A percentile compares a stretch with the other conserved stretches of the same genome.
phyloP scores from a whole-genome alignment of 306 rosid species.

The Sphenostylis stenocarpa region DNA sequence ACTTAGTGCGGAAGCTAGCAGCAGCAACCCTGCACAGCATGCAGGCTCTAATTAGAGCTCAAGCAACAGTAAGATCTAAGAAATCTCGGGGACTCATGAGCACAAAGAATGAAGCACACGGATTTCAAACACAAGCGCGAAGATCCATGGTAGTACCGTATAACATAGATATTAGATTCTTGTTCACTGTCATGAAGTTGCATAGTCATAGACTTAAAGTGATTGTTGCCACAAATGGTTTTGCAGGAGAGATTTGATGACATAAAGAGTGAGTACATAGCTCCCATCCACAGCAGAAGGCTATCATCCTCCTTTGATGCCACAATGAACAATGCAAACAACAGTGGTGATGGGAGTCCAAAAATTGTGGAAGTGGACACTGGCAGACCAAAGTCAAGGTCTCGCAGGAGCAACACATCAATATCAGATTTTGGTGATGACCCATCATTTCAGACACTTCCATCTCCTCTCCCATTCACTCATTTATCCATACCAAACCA shows the following conservation, averaged over 20 bases:
- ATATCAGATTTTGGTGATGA: conserved; percentile 74
- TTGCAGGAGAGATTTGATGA: conserved; percentile 79
- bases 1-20: conserved; percentile 83
- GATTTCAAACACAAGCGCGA: conserved; percentile 55
- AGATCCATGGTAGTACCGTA: conserved; percentile 55
- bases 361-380: conserved; percentile 94
- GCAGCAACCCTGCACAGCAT: conserved; percentile 81
- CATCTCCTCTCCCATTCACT: conserved; percentile 59
- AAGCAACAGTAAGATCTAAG: conserved; percentile 80
- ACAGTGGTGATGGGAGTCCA: conserved; percentile 63
- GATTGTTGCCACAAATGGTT: background rate
- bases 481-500: conserved; percentile 46
- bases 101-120: conserved; percentile 40
- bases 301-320: conserved; percentile 66
- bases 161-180: conserved; percentile 15
- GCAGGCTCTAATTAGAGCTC: conserved; percentile 96
- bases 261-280: conserved; percentile 50
- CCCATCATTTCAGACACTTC: conserved; percentile 46
- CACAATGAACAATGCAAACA: conserved; percentile 33
- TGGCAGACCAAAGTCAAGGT: conserved; percentile 77
- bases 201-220: background rate
- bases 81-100: conserved; percentile 44
- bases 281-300: conserved; percentile 66
- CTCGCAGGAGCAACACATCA: conserved; percentile 72
- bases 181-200: background rate